These are phyloP conservation scores for Leptomonas seymouri DNA, from an alignment of 208 protist genomes.

Conservation along the genomic window DNA sequence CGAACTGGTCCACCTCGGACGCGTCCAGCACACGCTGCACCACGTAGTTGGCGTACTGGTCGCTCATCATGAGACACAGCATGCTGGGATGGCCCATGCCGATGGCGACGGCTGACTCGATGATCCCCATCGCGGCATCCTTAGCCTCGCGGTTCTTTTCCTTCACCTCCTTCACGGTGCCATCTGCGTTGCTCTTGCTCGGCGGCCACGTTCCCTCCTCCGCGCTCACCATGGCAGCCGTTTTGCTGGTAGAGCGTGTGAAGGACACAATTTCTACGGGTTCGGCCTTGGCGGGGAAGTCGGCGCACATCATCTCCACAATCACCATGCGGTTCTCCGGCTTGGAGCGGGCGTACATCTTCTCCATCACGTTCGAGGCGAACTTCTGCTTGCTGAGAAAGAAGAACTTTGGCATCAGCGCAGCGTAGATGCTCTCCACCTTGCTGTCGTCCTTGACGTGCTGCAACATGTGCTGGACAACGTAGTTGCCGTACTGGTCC, in stretches of 20 bases:
- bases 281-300: conserved; percentile 35
- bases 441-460: conserved; percentile 87
- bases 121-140: conserved; percentile 74
- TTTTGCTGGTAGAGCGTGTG: conserved; percentile 55
- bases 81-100: conserved; percentile 65
- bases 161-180: conserved; percentile 59
- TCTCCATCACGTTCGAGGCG: conserved; percentile 99
- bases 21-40: conserved; percentile 97
- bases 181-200: conserved; percentile 32
- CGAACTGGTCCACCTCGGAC: conserved; percentile 79
- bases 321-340: conserved; percentile 80
- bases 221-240: conserved; percentile 58
- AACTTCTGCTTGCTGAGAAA: conserved; percentile 97
- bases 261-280: conserved; percentile 70
- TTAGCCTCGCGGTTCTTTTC: conserved; percentile 79
- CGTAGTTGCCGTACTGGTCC: conserved; percentile 99
- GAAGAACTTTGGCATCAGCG: conserved; percentile 80
- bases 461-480: conserved; percentile 98
- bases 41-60: conserved; percentile 98
- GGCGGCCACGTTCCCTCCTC: conserved; percentile 40
- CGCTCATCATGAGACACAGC: conserved; percentile 95
- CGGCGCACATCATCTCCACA: conserved; percentile 86
- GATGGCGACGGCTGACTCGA: conserved; percentile 50
- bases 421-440: conserved; percentile 79
- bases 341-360: conserved; percentile 90